phyloP scores from a whole-genome alignment of 1,139 yeast species.

The Debaryomycetaceae sp. region DNA sequence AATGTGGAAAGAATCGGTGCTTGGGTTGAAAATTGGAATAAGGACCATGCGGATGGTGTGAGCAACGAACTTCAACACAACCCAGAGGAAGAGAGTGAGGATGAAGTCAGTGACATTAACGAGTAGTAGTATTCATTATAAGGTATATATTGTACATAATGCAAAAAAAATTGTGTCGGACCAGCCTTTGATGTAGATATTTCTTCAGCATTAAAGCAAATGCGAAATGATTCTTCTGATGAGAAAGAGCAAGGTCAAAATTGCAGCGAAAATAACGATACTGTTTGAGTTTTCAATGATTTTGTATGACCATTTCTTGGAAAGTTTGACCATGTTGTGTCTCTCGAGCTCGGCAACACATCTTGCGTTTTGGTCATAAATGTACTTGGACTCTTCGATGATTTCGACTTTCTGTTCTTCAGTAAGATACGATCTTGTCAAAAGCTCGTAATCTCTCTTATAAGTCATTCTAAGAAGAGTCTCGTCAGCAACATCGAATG shows the following conservation, averaged over 20 bases:
- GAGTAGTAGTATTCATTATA: conserved; percentile 7
- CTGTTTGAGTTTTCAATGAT: conserved; percentile 49
- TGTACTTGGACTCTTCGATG: conserved; percentile 63
- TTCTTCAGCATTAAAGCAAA: conserved; percentile 8
- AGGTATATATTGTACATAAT: conserved; percentile 1
- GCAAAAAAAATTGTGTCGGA: background rate
- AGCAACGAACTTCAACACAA: conserved; percentile 23
- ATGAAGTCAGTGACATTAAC: conserved; percentile 1
- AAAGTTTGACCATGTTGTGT: conserved; percentile 57
- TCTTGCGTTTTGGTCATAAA: conserved; percentile 59
- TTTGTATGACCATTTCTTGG: conserved; percentile 55
- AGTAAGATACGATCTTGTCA: conserved; percentile 63
- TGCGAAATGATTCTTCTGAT: conserved; percentile 21
- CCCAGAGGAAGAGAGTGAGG: conserved; percentile 9
- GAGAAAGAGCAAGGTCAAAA: conserved; percentile 24
- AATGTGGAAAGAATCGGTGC: conserved; percentile 71
- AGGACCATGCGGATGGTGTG: conserved; percentile 43
- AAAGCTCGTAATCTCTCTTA: conserved; percentile 74
- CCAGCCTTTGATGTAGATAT: background rate
- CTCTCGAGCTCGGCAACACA: conserved; percentile 65
- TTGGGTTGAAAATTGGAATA: conserved; percentile 76
- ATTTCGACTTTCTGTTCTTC: conserved; percentile 70
- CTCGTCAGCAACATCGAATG: conserved; percentile 69
- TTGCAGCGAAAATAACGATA: conserved; percentile 24
- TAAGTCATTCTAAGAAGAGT: conserved; percentile 60